phyloP scores from a whole-genome alignment of 139 green algal genomes.

The Eudorina sp. region DNA sequence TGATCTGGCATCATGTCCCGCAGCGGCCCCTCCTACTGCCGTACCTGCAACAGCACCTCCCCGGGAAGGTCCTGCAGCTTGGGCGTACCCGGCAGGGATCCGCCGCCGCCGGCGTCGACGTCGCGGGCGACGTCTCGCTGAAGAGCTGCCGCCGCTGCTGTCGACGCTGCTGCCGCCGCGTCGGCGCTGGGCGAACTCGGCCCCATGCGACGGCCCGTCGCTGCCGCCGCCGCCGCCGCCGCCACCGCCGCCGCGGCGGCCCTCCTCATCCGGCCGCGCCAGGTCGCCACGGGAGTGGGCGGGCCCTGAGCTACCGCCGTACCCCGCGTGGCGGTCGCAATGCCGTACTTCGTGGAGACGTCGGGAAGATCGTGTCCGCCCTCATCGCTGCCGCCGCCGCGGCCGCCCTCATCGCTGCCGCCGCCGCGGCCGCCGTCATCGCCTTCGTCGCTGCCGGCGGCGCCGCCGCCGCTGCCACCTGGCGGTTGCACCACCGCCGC shows the following conservation, averaged over 20 bases:
- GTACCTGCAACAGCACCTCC: constrained; percentile 29
- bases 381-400: background rate
- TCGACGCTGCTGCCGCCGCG: too few species aligned
- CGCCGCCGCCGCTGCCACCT: background rate
- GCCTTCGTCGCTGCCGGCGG: background rate
- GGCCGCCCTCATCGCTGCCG: background rate
- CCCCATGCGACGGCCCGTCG: background rate
- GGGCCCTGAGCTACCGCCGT: too few species aligned
- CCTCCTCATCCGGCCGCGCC: background rate
- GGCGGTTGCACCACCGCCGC: background rate
- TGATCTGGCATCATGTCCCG: too few species aligned
- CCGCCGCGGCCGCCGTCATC: background rate
- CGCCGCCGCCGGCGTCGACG: background rate
- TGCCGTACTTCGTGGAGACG: too few species aligned
- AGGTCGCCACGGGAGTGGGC: too few species aligned
- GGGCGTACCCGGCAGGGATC: background rate
- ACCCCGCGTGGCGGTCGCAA: too few species aligned
- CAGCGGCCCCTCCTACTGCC: too few species aligned
- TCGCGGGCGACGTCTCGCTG: too few species aligned
- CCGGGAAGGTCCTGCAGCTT: constrained; percentile 7
- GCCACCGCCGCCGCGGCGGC: background rate
- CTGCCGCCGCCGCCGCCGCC: background rate
- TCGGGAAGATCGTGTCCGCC: too few species aligned
- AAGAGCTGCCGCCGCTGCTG: too few species aligned
- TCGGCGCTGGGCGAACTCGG: too few species aligned